A percentile compares a stretch with the other conserved stretches of the same genome.
phyloP scores from a whole-genome alignment of 441 rosid species.

The Breynia disticha region DNA sequence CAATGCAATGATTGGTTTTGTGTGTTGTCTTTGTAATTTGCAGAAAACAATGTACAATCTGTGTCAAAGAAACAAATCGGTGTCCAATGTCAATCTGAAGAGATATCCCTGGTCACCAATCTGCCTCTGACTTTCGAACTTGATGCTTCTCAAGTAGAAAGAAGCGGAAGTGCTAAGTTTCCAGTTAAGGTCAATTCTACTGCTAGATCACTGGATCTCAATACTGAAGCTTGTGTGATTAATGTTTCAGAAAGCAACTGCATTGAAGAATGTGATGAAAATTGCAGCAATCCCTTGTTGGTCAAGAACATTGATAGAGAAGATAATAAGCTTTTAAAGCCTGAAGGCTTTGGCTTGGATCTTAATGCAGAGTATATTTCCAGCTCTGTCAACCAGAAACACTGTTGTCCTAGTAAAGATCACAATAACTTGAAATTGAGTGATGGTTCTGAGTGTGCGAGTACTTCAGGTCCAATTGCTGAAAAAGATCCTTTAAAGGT shows the following conservation, averaged over 20 bases:
- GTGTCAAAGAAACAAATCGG: no score
- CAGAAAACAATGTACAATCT: no score
- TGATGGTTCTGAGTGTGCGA: slow-evolving; percentile 55
- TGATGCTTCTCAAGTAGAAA: slow-evolving; percentile 28
- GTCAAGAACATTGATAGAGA: slow-evolving; percentile 1
- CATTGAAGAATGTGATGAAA: slow-evolving; percentile 17
- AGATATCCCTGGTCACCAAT: no score
- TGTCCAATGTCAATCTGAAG: no score
- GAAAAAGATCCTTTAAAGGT: slow-evolving; percentile 54
- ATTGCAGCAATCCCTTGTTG: not conserved
- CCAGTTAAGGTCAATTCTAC: slow-evolving; percentile 17
- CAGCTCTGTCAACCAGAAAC: slow-evolving; percentile 37
- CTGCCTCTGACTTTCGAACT: slow-evolving; percentile 8
- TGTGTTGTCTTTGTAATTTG: no score
- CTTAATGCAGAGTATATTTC: slow-evolving; percentile 43
- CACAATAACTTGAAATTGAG: slow-evolving; percentile 21
- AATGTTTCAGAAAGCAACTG: slow-evolving; percentile 19
- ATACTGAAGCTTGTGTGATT: slow-evolving; percentile 22
- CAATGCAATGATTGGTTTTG: no score
- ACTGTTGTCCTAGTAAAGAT: slow-evolving; percentile 24
- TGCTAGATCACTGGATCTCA: slow-evolving; percentile 30
- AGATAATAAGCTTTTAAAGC: slow-evolving; percentile 19
- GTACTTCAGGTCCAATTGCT: slow-evolving; percentile 40
- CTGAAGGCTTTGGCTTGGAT: slow-evolving; percentile 34
- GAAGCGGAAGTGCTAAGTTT: slow-evolving; percentile 16